These are phyloP conservation scores for Amanita molliuscula DNA, from an alignment of 768 basidiomycete species.

Conservation along the genomic window DNA sequence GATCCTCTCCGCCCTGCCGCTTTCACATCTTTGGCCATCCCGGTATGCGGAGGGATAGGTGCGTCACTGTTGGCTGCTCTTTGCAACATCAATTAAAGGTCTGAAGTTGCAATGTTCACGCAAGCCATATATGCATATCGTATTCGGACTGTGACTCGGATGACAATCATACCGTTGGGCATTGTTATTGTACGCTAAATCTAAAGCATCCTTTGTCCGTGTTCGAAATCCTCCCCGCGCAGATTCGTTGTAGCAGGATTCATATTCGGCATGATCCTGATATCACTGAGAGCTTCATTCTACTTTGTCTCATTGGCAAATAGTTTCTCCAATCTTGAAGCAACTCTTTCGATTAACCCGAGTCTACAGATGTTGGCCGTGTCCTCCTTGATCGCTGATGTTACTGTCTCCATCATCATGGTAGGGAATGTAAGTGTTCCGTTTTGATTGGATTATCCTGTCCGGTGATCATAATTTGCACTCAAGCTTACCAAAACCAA, in stretches of 20 bases:
- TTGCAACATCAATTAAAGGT: background rate
- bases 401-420: slow-evolving; percentile 20
- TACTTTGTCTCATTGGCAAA: background rate
- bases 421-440: slow-evolving; percentile 17
- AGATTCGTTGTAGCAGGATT: background rate
- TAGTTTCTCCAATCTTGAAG: background rate
- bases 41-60: slow-evolving; percentile 16
- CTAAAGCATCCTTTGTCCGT: too few relatives aligned
- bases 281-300: background rate
- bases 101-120: slow-evolving; percentile 20
- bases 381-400: slow-evolving; percentile 19
- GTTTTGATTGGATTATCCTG: background rate
- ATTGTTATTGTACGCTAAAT: slow-evolving; percentile 5
- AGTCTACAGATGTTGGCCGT: slow-evolving; percentile 17
- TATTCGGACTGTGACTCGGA: slow-evolving; percentile 18
- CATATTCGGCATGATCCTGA: background rate
- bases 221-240: background rate
- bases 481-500: slow-evolving; percentile 15
- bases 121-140: slow-evolving; percentile 24
- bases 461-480: background rate
- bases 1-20: background rate
- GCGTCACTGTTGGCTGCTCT: background rate
- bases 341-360: background rate
- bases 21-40: slow-evolving; percentile 12
- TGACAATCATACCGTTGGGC: slow-evolving; percentile 4